phyloP scores from a whole-genome alignment of 2,329 filamentous ascomycete species.

The Aspergillus tamarii region DNA sequence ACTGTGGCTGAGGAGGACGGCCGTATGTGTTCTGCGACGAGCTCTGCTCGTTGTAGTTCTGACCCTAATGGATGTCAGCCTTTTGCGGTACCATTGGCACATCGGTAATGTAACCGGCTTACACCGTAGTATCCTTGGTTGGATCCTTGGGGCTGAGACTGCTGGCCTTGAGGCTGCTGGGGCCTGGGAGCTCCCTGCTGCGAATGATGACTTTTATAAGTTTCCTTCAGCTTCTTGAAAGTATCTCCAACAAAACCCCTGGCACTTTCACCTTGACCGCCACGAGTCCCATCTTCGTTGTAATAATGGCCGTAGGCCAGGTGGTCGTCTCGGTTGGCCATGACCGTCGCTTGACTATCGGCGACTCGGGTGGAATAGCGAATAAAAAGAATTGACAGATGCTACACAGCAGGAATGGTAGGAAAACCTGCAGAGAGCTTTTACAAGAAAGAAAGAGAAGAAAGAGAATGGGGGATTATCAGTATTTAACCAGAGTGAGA shows the following conservation, averaged over 20 bases:
- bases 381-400: not conserved
- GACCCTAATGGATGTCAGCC: conserved; percentile 9
- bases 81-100: not conserved
- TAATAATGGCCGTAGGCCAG: conserved; percentile 60
- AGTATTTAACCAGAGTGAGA: not conserved
- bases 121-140: conserved; percentile 28
- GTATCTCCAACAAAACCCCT: conserved; percentile 58
- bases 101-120: conserved; percentile 12
- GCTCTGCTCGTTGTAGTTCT: conserved; percentile 13
- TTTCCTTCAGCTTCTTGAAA: conserved; percentile 51
- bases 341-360: conserved; percentile 17
- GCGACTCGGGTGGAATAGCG: not conserved
- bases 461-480: not conserved
- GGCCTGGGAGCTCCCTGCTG: conserved; percentile 15
- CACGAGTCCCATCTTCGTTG: conserved; percentile 34
- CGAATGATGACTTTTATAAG: conserved; percentile 37
- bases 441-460: not conserved
- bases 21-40: conserved; percentile 28
- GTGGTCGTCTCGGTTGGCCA: conserved; percentile 52
- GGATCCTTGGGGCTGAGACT: conserved; percentile 22
- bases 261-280: conserved; percentile 42
- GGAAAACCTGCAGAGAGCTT: not conserved
- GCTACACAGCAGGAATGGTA: not conserved
- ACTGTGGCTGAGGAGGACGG: conserved; percentile 29
- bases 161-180: not conserved